Conservation (phyloP, 306 rosid genomes). For the Rubus parviflorus region DNA sequence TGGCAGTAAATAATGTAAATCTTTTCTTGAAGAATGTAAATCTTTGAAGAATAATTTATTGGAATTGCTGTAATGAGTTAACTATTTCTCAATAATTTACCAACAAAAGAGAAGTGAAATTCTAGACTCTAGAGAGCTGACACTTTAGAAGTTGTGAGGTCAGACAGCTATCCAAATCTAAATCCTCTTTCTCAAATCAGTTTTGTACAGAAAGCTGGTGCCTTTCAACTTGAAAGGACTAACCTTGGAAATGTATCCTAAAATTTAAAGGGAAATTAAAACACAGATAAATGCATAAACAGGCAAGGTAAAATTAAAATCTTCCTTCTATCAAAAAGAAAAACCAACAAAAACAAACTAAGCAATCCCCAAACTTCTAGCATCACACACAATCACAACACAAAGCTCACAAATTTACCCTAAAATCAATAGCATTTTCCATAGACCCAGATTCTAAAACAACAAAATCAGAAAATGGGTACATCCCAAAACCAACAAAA, state of each 20-base stretch:
- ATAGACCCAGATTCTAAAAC: neutral
- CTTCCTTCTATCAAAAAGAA: neutral
- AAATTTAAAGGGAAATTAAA: neutral
- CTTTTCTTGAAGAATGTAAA: neutral
- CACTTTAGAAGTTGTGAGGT: neutral
- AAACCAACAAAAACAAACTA: constrained; percentile 4
- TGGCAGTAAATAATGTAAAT: constrained; percentile 2
- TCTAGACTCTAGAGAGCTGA: neutral
- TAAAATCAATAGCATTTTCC: constrained; percentile 6
- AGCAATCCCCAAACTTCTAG: constrained; percentile 1
- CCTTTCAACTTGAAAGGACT: neutral
- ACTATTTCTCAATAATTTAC: neutral
- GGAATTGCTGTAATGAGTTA: neutral
- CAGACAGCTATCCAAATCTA: neutral
- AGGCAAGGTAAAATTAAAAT: constrained; percentile 12
- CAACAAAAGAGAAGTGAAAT: neutral
- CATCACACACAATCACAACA: neutral
- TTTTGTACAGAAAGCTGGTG: neutral
- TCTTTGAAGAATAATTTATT: neutral
- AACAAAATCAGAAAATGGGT: constrained; percentile 15
- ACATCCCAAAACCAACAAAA: neutral
- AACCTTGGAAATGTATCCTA: neutral
- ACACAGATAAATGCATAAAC: constrained; percentile 1
- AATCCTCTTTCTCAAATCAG: constrained; percentile 9
- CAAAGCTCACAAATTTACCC: constrained; percentile 11